Evolutionary conservation across 1,284 basidiomycete species (phyloP), one percentile per base, ranked within the genome.

Genomic region (Sphaerobolus stellatus): DNA sequence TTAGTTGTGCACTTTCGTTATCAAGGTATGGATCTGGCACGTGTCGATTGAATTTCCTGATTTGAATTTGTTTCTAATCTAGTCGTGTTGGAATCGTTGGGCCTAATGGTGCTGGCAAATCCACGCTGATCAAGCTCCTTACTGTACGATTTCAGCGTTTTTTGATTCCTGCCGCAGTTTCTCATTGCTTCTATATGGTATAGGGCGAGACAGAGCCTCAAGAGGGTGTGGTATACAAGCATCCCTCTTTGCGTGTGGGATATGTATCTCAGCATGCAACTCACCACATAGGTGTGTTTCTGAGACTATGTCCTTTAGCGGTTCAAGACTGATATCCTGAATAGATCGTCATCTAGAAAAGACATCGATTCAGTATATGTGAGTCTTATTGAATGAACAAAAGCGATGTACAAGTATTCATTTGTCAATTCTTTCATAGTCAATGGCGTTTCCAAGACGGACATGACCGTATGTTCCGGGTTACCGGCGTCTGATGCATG

Each of bases 381-480:
- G 45, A 59, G 68, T 62, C 44, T 27, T 27, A 31, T 20, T 28
- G 34, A 18, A 24, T 22, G 28, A 28, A 16, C 30, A 60, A 63
- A 56, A 63, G n/a, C n/a, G n/a, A n/a, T n/a, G n/a, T n/a, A n/a
- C n/a, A n/a, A n/a, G 66, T 38, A 18, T 36, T 22, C 50, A 24
- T 48, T 57, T 22, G 56, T 47, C 43, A 49, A 33, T 25, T 22
- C 38, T 67, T 28, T 6, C 5, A 11, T 49, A 70, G 68, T 65
- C 93, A 96, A 74, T 99, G 96, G 96, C 90, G 96, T 66, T 99
- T 95, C 84, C 95, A 98, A 73, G 95, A 98, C 71, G 97, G 96
- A 47, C 92, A 97, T 72, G 96, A 99, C 79, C 90, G 95, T 86
- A 79, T 57, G 60, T 31, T 24, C 49, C 38, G 14, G 52, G 44